These are phyloP conservation scores for Leccinum olivaceopallidum DNA, from an alignment of 768 basidiomycete species.

Conservation along the genomic window DNA sequence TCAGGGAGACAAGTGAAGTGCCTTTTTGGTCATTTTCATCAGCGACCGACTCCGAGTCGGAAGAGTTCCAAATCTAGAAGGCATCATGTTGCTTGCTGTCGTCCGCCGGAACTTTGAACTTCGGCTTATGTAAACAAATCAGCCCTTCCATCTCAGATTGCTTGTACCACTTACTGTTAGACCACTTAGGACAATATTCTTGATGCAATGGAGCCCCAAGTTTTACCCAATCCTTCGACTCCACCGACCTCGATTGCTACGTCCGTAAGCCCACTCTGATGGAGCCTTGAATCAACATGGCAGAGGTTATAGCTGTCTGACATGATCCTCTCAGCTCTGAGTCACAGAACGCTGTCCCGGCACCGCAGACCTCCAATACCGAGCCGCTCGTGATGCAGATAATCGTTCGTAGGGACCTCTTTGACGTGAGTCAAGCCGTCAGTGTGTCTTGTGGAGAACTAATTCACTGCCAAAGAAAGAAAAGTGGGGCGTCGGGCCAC, in stretches of 20 bases:
- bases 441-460: not conserved
- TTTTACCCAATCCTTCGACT: not conserved
- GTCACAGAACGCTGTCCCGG: not conserved
- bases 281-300: not conserved
- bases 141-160: not conserved
- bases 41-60: too few relatives aligned
- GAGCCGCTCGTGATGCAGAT: conserved; percentile 44
- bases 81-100: too few relatives aligned
- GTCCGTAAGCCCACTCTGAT: not conserved
- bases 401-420: conserved; percentile 42
- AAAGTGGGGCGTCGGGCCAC: conserved; percentile 45
- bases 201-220: not conserved
- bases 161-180: too few relatives aligned
- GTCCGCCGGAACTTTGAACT: too few relatives aligned
- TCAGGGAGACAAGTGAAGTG: not conserved
- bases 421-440: conserved; percentile 35
- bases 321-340: not conserved
- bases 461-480: conserved; percentile 32
- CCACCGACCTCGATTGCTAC: not conserved
- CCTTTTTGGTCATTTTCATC: not conserved
- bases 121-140: too few relatives aligned
- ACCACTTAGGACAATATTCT: not conserved
- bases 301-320: not conserved
- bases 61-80: too few relatives aligned
- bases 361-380: not conserved